Evolutionary conservation across 768 basidiomycete species (phyloP).

Genomic region (Rossbeevera mucosa): DNA sequence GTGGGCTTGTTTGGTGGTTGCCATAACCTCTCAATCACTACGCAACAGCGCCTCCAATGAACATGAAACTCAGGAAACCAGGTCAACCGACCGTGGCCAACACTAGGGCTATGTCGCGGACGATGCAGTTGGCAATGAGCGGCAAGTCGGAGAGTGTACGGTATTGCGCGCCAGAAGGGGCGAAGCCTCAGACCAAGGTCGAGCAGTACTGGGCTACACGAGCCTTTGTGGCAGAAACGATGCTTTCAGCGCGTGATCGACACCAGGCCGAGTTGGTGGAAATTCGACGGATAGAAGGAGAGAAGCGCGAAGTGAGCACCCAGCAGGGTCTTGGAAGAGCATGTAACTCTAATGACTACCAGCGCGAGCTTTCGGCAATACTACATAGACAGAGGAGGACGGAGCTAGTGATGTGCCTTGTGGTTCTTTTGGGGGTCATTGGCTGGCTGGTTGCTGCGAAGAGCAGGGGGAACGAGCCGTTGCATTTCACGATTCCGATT

Average conservation of each 20-base stretch:
- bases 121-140: conserved; percentile 27
- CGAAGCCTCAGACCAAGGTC: conserved; percentile 24
- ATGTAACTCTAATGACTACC: not conserved
- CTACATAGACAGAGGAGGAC: conserved; percentile 43
- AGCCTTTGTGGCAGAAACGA: conserved; percentile 59
- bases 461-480: conserved; percentile 23
- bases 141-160: conserved; percentile 10
- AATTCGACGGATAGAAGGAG: conserved; percentile 38
- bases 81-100: conserved; percentile 4
- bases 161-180: conserved; percentile 19
- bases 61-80: conserved; percentile 21
- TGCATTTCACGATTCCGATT: conserved; percentile 75
- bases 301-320: conserved; percentile 43
- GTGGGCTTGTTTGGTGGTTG: not conserved
- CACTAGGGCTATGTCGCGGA: conserved; percentile 20
- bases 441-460: conserved; percentile 17
- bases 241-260: conserved; percentile 44
- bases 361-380: conserved; percentile 43
- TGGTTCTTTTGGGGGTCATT: conserved; percentile 20
- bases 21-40: not conserved
- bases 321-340: not conserved
- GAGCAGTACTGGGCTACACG: conserved; percentile 70
- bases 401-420: conserved; percentile 41
- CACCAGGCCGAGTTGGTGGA: conserved; percentile 49
- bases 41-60: conserved; percentile 13